Evolutionary conservation across 148 eudicot species (phyloP), one percentile per base, ranked within the genome.

Genomic region (Agrostemma githago): DNA sequence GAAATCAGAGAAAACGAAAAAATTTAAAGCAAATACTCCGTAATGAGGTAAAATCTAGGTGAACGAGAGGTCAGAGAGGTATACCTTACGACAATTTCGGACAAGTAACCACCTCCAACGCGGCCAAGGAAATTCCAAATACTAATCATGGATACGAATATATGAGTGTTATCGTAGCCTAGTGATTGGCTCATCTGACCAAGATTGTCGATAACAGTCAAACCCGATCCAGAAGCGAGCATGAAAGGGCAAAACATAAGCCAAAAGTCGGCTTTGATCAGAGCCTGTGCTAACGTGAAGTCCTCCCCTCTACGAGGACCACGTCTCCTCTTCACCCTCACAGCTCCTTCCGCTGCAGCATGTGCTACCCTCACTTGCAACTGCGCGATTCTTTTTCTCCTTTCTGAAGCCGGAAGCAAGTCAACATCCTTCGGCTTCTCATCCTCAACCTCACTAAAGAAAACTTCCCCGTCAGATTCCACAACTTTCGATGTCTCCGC

Each of bases 101-200:
- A 95, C 72, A 92, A 83, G 84, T 87, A 95, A 68, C 97, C 99
- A 7, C 99, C 99, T 73, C 96, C 99, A 79, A 95, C 81, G 19
- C 99, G 99, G 40, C 99, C 99, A 44, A 95, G 88, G 72, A 95
- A 95, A 79, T 92, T 95, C 97, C 96, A 95, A 79, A 95, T 90
- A 84, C 99, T 95, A 81, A 95, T 92, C 92, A 95, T 83, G 42
- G 99, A 95, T 68, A 95, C 97, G 79, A 95, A 95, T 43, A 95
- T 88, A 58, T 90, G 93, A 0, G 93, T 81, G 20, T 90, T 87
- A 39, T 87, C 77, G 76, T 92, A 95, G 34, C 96, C 98, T 56
- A 95, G 73, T 54, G 97, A 95, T 75, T 95, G 85, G 80, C 98
- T 88, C 88, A 95, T 95, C 84, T 95, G 98, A 66, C 98, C 98